Conservation (phyloP, 805 yeast genomes). For the Isabelozyma gotoi region DNA sequence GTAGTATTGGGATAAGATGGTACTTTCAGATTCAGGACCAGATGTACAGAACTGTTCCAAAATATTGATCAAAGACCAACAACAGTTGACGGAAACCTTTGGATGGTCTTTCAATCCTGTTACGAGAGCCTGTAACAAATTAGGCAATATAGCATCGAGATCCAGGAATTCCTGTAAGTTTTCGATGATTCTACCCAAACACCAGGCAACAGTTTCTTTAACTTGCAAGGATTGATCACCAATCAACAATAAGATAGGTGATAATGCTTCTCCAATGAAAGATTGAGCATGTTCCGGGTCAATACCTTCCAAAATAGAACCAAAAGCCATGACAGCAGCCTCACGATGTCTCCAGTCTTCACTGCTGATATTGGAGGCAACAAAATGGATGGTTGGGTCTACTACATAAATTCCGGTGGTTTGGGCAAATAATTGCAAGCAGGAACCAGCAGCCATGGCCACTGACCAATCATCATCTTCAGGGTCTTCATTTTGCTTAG, state of each 20-base stretch:
- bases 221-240: conserved; percentile 79
- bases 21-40: conserved; percentile 48
- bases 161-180: conserved; percentile 76
- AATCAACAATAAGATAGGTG: conserved; percentile 73
- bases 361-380: conserved; percentile 63
- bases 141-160: conserved; percentile 61
- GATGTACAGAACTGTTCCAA: conserved; percentile 74
- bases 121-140: conserved; percentile 69
- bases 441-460: conserved; percentile 98
- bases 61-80: conserved; percentile 94
- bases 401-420: conserved; percentile 84
- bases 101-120: conserved; percentile 89
- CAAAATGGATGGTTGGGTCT: conserved; percentile 81
- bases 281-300: conserved; percentile 65
- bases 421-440: conserved; percentile 91
- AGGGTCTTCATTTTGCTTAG: conserved; percentile 88
- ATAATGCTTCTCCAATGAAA: conserved; percentile 78
- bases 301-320: conserved; percentile 94
- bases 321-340: conserved; percentile 99
- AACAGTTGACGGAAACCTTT: conserved; percentile 92
- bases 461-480: conserved; percentile 98
- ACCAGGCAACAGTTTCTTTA: conserved; percentile 97
- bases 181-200: conserved; percentile 94
- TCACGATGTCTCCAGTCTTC: conserved; percentile 82
- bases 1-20: conserved; percentile 75